Base-by-base conservation (phyloP, 2,329 filamentous ascomycete species). In the Pseudopyrenochaeta lycopersici region DNA sequence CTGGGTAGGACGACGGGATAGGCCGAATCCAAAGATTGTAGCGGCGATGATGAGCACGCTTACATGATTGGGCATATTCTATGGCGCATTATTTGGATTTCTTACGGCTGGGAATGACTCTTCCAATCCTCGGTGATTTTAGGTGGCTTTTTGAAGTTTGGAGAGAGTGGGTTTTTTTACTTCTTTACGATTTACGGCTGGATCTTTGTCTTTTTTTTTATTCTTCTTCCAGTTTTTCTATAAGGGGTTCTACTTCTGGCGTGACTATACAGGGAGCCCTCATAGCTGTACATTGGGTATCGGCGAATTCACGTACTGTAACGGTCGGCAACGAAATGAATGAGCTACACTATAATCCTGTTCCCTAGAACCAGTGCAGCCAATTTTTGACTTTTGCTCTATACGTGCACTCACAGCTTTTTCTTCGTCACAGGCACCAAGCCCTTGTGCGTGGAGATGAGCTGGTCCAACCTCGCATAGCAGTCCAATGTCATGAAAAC, bases 11-110 rank as follows among this genome's bases (percentile, higher is more conserved):
- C 70, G 71, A 60, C 67, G 64, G 56, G 70, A 72, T 53, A 55
- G 57, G 41, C 75, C 75, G 41, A 77, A 78, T 53, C 76, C 77
- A 18, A 79, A 77, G 65, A 60, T 78, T 40, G 68, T 80, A 39
- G 78, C 77, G 56, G 76, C 76, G 7, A 77, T 78, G 67, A 76
- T 80, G 73, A 71, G 75, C 18, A 78, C 77, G 7, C 66, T 80
- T 39, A 73, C 75, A 48, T 79, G 33, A 30, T 17, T n/a, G 40
- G 3, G 4, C 29, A 29, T 21, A 18, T 39, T 39, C 12, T 20
- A 12, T n/a, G 12, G 36, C n/a, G 20, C 18, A 10, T 3, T 11
- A 23, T 23, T 12, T 10, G 17, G 36, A 7, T n/a, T 23, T 15
- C 17, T 21, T 23, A 6, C 11, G 14, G 36, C 18, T 35, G 23